Evolutionary conservation across 2,329 filamentous ascomycete genomes (phyloP).

Genomic region (Fusarium abutilonis): DNA sequence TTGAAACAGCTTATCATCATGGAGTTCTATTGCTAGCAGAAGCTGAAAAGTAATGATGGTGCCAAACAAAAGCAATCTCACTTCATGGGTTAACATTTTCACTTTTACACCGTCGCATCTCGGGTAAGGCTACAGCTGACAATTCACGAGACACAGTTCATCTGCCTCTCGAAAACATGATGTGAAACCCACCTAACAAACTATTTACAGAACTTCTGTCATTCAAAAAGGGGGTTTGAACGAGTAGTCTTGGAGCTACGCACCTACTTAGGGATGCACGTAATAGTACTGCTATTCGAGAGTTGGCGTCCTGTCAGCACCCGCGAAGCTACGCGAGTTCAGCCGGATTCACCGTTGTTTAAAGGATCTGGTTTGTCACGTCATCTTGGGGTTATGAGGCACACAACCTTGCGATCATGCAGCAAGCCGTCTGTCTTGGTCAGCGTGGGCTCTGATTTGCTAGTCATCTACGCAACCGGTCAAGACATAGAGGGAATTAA

Average conservation of each 20-base stretch:
- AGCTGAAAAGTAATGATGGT: background rate
- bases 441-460: slow-evolving; percentile 33
- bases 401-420: slow-evolving; percentile 40
- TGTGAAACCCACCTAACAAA: slow-evolving; percentile 13
- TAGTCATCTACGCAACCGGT: slow-evolving; percentile 32
- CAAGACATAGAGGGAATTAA: slow-evolving; percentile 32
- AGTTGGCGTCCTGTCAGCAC: slow-evolving; percentile 15
- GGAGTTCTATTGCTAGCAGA: background rate
- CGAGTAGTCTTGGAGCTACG: slow-evolving; percentile 17
- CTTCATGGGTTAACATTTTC: background rate
- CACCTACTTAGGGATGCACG: slow-evolving; percentile 28
- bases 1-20: background rate
- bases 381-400: slow-evolving; percentile 9
- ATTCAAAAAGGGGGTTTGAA: background rate
- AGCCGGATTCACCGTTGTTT: slow-evolving; percentile 17
- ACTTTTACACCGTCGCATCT: background rate
- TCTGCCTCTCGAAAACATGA: slow-evolving; percentile 9
- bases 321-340: slow-evolving; percentile 29
- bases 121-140: slow-evolving; percentile 24
- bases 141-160: slow-evolving; percentile 5
- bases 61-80: background rate
- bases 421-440: slow-evolving; percentile 31
- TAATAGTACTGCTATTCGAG: slow-evolving; percentile 19
- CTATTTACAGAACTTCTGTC: slow-evolving; percentile 15
- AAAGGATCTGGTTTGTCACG: slow-evolving; percentile 13